phyloP scores from a whole-genome alignment of 495 filamentous ascomycete genomes.

The Tetracladium setigerum region DNA sequence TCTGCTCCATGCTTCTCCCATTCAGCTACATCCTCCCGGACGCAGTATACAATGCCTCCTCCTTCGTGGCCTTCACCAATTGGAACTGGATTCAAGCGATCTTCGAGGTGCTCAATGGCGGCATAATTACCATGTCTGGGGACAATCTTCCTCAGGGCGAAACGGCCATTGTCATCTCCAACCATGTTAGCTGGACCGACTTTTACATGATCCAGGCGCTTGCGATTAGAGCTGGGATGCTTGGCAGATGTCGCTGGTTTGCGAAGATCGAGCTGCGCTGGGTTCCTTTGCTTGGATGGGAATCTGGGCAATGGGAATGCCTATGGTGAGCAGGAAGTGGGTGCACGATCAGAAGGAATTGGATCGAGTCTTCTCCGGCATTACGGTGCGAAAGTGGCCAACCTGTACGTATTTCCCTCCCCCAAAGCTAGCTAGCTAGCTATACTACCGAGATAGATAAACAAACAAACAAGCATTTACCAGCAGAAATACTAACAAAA shows the following conservation, averaged over 20 bases:
- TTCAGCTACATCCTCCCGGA: conserved; percentile 37
- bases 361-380: conserved; percentile 42
- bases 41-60: conserved; percentile 40
- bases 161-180: conserved; percentile 47
- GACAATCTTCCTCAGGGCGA: conserved; percentile 37
- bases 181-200: conserved; percentile 51
- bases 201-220: conserved; percentile 54
- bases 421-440: not conserved
- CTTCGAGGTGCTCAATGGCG: conserved; percentile 41
- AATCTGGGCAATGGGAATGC: conserved; percentile 55
- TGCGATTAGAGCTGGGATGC: conserved; percentile 43
- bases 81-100: conserved; percentile 47
- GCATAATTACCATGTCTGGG: conserved; percentile 40
- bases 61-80: conserved; percentile 37
- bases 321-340: conserved; percentile 50
- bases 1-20: conserved; percentile 43
- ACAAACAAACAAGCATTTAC: not conserved
- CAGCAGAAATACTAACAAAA: not conserved
- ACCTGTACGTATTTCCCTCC: conserved; percentile 38
- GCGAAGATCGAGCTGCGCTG: conserved; percentile 45
- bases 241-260: conserved; percentile 50
- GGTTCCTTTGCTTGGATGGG: conserved; percentile 53
- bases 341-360: conserved; percentile 43
- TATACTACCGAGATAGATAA: not conserved
- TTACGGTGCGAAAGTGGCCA: conserved; percentile 37